These are phyloP conservation scores for Cucurbitaria berberidis DNA, from an alignment of 2,329 filamentous ascomycete species.

Conservation along the genomic window DNA sequence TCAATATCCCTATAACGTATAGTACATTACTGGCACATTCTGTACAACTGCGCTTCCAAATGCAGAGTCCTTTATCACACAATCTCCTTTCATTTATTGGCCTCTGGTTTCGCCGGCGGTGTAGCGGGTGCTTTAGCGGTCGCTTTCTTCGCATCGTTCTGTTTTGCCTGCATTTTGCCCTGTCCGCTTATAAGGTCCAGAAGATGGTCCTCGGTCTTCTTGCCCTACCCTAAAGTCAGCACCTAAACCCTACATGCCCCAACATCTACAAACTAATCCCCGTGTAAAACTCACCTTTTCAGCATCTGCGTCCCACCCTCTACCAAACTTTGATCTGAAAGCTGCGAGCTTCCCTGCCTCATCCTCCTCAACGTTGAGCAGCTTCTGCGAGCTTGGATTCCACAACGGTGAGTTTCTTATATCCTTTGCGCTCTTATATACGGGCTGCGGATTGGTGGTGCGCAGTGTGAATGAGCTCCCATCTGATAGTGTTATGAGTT, in stretches of 20 bases:
- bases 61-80: neutral
- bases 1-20: neutral
- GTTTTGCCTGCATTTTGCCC: conserved; percentile 15
- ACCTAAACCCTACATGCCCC: too few species aligned
- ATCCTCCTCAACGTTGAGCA: conserved; percentile 90
- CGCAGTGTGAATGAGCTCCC: conserved; percentile 82
- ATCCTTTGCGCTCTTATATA: conserved; percentile 75
- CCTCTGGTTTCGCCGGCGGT: conserved; percentile 11
- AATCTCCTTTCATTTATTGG: conserved; percentile 9
- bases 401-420: conserved; percentile 87
- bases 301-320: conserved; percentile 71
- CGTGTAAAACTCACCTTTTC: conserved; percentile 10
- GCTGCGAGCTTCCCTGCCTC: conserved; percentile 88
- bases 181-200: conserved; percentile 43
- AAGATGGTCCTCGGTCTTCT: conserved; percentile 33
- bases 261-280: neutral
- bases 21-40: neutral
- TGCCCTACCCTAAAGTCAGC: conserved; percentile 16
- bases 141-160: conserved; percentile 21
- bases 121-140: conserved; percentile 18
- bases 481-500: conserved; percentile 90
- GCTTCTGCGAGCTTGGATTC: conserved; percentile 82
- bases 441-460: conserved; percentile 72
- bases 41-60: neutral
- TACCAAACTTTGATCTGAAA: conserved; percentile 84